Evolutionary conservation across 805 yeast genomes (phyloP).

Genomic region (Grigorovia humatica): DNA sequence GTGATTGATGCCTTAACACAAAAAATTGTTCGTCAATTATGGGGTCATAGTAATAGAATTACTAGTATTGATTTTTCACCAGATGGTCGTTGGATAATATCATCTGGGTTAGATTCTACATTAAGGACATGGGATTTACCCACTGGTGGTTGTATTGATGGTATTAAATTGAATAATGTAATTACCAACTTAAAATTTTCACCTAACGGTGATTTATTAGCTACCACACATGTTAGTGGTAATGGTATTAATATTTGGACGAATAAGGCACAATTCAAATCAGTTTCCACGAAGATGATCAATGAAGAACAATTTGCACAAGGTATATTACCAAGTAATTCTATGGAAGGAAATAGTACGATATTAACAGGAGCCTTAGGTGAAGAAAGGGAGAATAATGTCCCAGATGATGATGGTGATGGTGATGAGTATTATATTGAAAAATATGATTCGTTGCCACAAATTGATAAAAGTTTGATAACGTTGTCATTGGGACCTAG

Average conservation of each 20-base stretch:
- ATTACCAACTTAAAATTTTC: conserved; percentile 74
- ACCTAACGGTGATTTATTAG: conserved; percentile 80
- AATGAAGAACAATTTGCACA: conserved; percentile 62
- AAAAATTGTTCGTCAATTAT: conserved; percentile 71
- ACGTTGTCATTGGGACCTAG: conserved; percentile 75
- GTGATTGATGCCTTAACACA: conserved; percentile 76
- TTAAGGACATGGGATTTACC: conserved; percentile 96
- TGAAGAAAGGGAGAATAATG: conserved; percentile 20
- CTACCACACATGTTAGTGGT: conserved; percentile 84
- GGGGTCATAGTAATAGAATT: conserved; percentile 84
- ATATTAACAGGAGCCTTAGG: conserved; percentile 70
- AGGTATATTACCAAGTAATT: conserved; percentile 58
- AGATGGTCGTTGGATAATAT: conserved; percentile 89
- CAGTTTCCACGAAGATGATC: conserved; percentile 64
- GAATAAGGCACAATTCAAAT: conserved; percentile 72
- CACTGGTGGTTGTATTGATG: conserved; percentile 94
- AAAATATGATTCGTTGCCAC: conserved; percentile 45
- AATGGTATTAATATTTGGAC: conserved; percentile 92
- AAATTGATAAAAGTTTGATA: conserved; percentile 49
- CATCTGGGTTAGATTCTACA: conserved; percentile 75
- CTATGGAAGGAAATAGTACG: conserved; percentile 68
- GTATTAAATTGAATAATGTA: conserved; percentile 65
- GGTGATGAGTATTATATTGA: conserved; percentile 22
- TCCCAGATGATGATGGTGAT: conserved; percentile 14
- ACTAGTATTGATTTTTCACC: conserved; percentile 86